Evolutionary conservation across 495 filamentous ascomycete species (phyloP), one percentile per base, ranked within the genome.

Genomic region (Trichoderma parareesei): DNA sequence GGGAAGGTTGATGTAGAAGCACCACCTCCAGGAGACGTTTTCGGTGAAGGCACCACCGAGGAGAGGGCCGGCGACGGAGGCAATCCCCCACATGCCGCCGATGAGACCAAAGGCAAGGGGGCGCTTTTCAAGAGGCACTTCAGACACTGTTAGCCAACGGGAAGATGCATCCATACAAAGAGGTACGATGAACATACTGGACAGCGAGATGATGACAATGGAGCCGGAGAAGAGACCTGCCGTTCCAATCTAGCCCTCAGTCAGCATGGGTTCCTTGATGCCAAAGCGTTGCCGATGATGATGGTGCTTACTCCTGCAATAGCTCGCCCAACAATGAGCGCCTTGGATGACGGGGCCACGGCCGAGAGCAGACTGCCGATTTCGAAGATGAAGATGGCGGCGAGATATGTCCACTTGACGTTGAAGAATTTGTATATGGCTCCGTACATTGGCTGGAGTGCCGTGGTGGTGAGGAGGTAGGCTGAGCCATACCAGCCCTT

Each of bases 21-120:
- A 85, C 83, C 82, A 86, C 10, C 82, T 65, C 80, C 81, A 84
- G 10, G 76, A 77, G 0, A 79, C 70, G 7, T 73, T 65, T 41
- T 77, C 71, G 16, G 80, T 82, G 59, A 83, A 81, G 0, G 74
- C 79, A 20, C 81, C 81, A 1, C 81, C 81, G 14, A 83, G 67
- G n/a, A 79, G 48, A 27, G 74, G 76, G 0, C 75, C 77, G 0
- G 72, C 72, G 27, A 79, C 75, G 16, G 70, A 73, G 0, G 92
- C 89, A 66, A 97, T 82, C 4, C 91, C 92, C 77, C 87, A 96
- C 85, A 94, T 93, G 59, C 81, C 86, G 8, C 89, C 89, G 65
- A 97, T 83, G n/a, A 93, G 68, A 4, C 90, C 89, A 57, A 88
- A 90, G 64, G 86, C 91, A 40, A 86, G 78, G 0, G 91, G 90